Percentiles rank a stretch among this genome's conserved stretches.
phyloP scores from a whole-genome alignment of 768 basidiomycete species.

The Royoungia palumana region DNA sequence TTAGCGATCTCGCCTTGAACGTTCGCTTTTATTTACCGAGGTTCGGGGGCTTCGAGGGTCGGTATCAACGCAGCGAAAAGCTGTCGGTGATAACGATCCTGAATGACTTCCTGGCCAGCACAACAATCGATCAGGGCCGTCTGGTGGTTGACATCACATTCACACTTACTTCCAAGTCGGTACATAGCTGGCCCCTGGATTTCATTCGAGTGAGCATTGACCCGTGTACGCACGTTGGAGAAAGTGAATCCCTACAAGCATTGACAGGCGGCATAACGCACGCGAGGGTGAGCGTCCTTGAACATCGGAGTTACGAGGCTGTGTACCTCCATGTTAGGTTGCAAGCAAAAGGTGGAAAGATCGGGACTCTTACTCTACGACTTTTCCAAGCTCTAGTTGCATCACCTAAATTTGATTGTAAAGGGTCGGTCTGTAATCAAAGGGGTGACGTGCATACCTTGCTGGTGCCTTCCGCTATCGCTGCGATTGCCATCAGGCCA shows the following conservation, averaged over 20 bases:
- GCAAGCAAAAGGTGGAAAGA: background rate
- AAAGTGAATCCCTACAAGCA: conserved; percentile 54
- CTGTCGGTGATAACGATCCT: conserved; percentile 62
- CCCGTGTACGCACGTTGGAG: background rate
- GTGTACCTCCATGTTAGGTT: background rate
- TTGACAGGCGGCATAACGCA: conserved; percentile 78
- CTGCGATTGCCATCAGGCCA: conserved; percentile 82
- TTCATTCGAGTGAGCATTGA: background rate
- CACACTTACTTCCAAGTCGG: conserved; percentile 70
- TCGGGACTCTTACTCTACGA: conserved; percentile 60
- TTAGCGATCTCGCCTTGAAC: background rate
- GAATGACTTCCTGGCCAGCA: conserved; percentile 61
- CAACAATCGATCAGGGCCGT: background rate
- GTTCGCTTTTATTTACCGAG: conserved; percentile 43
- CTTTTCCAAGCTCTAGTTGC: conserved; percentile 76
- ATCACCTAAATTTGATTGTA: conserved; percentile 48
- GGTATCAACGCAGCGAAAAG: conserved; percentile 70
- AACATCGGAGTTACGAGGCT: conserved; percentile 80
- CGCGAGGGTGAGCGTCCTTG: conserved; percentile 71
- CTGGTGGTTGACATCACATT: background rate
- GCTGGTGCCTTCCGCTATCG: conserved; percentile 80
- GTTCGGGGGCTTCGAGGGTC: conserved; percentile 70
- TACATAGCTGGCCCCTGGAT: conserved; percentile 79
- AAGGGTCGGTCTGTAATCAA: conserved; percentile 1
- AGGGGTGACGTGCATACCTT: conserved; percentile 40